phyloP scores from a whole-genome alignment of 148 eudicot species.

The Chenopodium berlandieri region DNA sequence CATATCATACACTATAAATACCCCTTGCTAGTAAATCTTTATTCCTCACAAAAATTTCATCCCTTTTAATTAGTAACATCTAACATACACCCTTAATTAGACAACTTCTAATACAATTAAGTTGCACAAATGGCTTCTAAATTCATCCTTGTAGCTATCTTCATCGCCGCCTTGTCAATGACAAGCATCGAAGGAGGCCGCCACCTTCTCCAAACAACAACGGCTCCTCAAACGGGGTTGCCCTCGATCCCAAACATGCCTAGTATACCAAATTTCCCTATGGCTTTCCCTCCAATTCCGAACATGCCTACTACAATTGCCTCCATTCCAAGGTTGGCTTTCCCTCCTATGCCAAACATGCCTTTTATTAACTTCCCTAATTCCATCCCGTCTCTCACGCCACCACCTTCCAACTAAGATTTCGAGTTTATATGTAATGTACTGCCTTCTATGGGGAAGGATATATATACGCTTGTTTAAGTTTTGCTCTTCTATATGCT shows the following conservation, averaged over 20 bases:
- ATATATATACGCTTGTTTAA: not conserved
- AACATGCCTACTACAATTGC: slow-evolving; percentile 16
- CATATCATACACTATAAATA: not conserved
- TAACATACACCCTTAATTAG: not conserved
- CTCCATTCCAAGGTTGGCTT: slow-evolving; percentile 9
- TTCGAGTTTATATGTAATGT: not conserved
- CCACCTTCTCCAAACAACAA: slow-evolving; percentile 22
- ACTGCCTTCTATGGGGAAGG: no score
- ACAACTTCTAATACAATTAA: not conserved
- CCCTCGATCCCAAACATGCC: slow-evolving; percentile 17
- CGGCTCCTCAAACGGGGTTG: not conserved
- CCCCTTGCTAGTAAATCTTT: not conserved
- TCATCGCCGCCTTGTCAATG: slow-evolving; percentile 11
- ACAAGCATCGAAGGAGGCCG: slow-evolving; percentile 9
- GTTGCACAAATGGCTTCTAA: slow-evolving; percentile 18
- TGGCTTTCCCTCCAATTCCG: slow-evolving; percentile 3
- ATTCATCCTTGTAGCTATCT: slow-evolving; percentile 12
- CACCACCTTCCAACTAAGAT: slow-evolving; percentile 22
- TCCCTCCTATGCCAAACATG: slow-evolving; percentile 12
- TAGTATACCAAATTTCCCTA: slow-evolving; percentile 8
- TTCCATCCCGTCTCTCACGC: slow-evolving; percentile 10
- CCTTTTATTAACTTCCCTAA: not conserved
- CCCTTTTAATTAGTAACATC: not conserved
- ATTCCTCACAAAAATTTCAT: slow-evolving; percentile 4
- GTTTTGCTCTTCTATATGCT: not conserved